Percentiles rank a stretch among this genome's conserved stretches.
Evolutionary conservation across 2,329 filamentous ascomycete species (phyloP).

Genomic region (Fusarium nodosum): DNA sequence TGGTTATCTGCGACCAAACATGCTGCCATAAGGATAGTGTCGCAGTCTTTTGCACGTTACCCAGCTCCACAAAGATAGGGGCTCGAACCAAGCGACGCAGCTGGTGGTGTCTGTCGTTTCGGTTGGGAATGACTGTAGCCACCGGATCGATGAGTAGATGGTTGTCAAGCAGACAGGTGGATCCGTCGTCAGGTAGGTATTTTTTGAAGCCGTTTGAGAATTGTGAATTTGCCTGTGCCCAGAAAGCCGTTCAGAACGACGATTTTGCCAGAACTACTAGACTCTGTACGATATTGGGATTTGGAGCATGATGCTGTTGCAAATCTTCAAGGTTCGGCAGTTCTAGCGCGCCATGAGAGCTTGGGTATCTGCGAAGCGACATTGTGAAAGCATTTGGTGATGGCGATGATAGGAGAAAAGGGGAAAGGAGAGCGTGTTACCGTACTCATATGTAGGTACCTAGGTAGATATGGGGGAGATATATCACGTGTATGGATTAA

Average conservation of each 20-base stretch:
- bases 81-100: conserved; percentile 33
- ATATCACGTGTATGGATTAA: not conserved
- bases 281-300: not conserved
- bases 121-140: conserved; percentile 20
- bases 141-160: conserved; percentile 44
- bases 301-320: not conserved
- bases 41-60: conserved; percentile 12
- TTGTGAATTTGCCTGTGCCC: conserved; percentile 41
- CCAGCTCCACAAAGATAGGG: conserved; percentile 33
- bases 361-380: not conserved
- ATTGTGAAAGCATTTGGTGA: not conserved
- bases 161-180: conserved; percentile 38
- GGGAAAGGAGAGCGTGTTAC: not conserved
- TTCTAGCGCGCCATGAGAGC: too few species aligned
- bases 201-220: conserved; percentile 30
- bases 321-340: not conserved
- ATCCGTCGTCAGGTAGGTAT: conserved; percentile 10
- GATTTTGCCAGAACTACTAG: conserved; percentile 1
- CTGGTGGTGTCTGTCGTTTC: conserved; percentile 38
- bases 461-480: not conserved
- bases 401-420: too few species aligned
- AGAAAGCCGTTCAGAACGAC: conserved; percentile 45
- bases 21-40: conserved; percentile 38
- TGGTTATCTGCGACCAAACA: conserved; percentile 27
- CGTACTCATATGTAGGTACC: not conserved